phyloP scores from a whole-genome alignment of 2,329 filamentous ascomycete species.

The Ilyonectria robusta region DNA sequence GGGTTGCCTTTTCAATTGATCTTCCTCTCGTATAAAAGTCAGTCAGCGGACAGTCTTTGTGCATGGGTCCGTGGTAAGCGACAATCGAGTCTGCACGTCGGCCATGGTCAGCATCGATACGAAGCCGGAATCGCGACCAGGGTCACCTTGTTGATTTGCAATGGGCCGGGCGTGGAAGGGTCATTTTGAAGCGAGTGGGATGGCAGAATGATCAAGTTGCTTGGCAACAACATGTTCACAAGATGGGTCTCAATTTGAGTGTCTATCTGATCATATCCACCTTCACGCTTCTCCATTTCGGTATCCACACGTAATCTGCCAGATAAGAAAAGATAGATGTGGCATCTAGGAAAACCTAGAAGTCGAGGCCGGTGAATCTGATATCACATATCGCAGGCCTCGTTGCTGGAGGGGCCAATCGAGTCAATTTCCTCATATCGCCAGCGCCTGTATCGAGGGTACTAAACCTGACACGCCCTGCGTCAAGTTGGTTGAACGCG shows the following conservation, averaged over 20 bases:
- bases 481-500: conserved; percentile 6
- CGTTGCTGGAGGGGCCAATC: neutral
- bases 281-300: neutral
- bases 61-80: neutral
- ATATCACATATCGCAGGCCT: neutral
- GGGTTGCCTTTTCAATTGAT: neutral
- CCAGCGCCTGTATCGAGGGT: neutral
- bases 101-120: no score
- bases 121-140: neutral
- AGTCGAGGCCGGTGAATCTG: neutral
- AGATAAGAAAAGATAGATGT: neutral
- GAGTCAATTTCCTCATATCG: neutral
- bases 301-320: conserved; percentile 3
- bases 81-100: neutral
- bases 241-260: conserved; percentile 12
- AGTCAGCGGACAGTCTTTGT: neutral
- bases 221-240: conserved; percentile 6
- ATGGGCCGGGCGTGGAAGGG: neutral
- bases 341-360: neutral
- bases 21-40: neutral
- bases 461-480: conserved; percentile 19
- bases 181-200: neutral
- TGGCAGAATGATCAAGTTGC: neutral
- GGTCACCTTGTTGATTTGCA: neutral
- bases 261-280: conserved; percentile 7